phyloP scores from a whole-genome alignment of 148 eudicot species.

The Camellia sinensis region DNA sequence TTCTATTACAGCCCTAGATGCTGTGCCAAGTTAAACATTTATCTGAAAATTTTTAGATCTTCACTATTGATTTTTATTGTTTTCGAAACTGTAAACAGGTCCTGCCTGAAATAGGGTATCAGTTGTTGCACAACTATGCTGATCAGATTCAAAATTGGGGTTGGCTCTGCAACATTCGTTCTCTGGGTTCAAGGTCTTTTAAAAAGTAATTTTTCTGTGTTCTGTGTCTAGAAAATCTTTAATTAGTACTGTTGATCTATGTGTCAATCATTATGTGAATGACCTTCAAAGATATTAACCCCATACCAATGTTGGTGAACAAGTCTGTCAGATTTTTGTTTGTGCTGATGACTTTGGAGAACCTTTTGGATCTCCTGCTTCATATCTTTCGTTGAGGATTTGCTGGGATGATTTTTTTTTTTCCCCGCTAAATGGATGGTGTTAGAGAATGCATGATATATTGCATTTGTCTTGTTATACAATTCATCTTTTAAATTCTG shows the following conservation, averaged over 20 bases:
- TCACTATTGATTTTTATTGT: not conserved
- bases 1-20: constrained; percentile 4
- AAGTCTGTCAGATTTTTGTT: no score
- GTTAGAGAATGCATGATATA: not conserved
- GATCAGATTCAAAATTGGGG: constrained; percentile 80
- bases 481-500: not conserved
- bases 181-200: constrained; percentile 57
- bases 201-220: constrained; percentile 56
- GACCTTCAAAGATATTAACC: not conserved
- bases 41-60: not conserved
- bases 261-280: not conserved
- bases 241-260: not conserved
- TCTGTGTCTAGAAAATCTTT: not conserved
- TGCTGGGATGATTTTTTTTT: no score
- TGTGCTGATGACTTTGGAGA: no score
- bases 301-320: not conserved
- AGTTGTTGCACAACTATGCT: constrained; percentile 73
- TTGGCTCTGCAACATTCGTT: constrained; percentile 85
- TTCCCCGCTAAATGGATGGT: not conserved
- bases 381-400: not conserved
- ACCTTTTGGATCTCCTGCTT: no score
- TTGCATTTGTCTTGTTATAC: not conserved
- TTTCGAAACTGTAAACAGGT: constrained; percentile 39
- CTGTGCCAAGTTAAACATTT: not conserved
- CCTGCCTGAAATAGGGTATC: constrained; percentile 83